These are phyloP conservation scores for Mucor irregularis DNA, from an alignment of 371 early-diverging fungal genomes.

Conservation along the genomic window DNA sequence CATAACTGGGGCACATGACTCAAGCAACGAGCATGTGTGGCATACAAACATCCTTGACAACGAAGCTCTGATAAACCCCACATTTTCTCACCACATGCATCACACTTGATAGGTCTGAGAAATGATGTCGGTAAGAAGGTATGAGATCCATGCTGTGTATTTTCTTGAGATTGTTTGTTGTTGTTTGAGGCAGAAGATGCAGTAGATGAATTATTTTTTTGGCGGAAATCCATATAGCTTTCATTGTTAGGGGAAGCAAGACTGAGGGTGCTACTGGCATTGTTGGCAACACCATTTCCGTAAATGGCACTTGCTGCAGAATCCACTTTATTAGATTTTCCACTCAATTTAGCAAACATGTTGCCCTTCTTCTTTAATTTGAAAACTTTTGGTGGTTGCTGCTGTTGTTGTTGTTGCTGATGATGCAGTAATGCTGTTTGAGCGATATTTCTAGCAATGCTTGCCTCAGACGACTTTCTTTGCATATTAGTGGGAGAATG, in stretches of 20 bases:
- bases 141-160: slow-evolving; percentile 52
- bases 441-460: slow-evolving; percentile 9
- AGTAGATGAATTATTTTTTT: not conserved
- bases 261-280: slow-evolving; percentile 5
- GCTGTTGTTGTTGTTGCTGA: slow-evolving; percentile 20
- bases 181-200: not conserved
- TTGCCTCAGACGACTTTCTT: slow-evolving; percentile 26
- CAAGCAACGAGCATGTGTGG: slow-evolving; percentile 38
- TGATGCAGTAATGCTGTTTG: slow-evolving; percentile 7
- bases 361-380: slow-evolving; percentile 43
- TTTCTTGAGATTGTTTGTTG: slow-evolving; percentile 24
- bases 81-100: slow-evolving; percentile 81
- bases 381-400: slow-evolving; percentile 35
- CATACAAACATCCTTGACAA: slow-evolving; percentile 56
- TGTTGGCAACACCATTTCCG: not conserved
- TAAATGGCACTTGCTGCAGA: slow-evolving; percentile 3
- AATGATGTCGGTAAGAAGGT: slow-evolving; percentile 63
- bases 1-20: slow-evolving; percentile 39
- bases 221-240: not conserved
- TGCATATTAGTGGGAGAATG: slow-evolving; percentile 7
- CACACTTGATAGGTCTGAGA: slow-evolving; percentile 75
- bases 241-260: not conserved
- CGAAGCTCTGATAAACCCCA: slow-evolving; percentile 80
- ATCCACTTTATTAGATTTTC: slow-evolving; percentile 15
- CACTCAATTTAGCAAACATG: slow-evolving; percentile 51